Evolutionary conservation across 139 green algal species (phyloP), one percentile per base, ranked within the genome.

Genomic region (Chlamydomonas urium): DNA sequence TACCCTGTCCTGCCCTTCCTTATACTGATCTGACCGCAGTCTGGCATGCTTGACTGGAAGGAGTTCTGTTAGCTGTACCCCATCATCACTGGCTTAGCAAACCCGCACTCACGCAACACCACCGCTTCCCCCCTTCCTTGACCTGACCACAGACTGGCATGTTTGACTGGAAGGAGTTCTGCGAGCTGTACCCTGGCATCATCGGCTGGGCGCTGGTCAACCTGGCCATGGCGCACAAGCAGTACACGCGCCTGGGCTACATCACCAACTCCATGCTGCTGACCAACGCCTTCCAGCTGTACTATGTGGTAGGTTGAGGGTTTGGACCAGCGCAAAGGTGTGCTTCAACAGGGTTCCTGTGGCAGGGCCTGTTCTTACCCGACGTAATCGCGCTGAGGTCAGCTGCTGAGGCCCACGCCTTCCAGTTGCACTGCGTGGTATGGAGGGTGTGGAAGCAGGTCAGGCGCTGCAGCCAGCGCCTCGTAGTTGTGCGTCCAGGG

Each of bases 111-210:
- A 62, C n/a, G 23, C 53, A 62, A 31, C 53, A 34, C 53, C 53
- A 14, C 53, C 53, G 5, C 19, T 17, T 62, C 38, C 29, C 66
- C 29, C 28, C 38, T 14, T 19, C 23, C 4, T 31, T 70, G 14
- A 24, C 28, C 28, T 68, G 45, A 17, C 45, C 29, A 5, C 60
- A 67, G 63, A 65, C 81, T 5, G 84, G 84, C 29, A n/a, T 35
- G n/a, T 87, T 96, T 23, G 91, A 97, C 75, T 62, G 91, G n/a
- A 97, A 97, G 79, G 89, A 97, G 73, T 97, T 96, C 69, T 96
- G 88, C 66, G 92, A 97, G 86, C 82, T 97, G 48, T 93, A 93
- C 82, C 92, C 92, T 5, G 92, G 90, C 31, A 65, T 95, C 21
- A 93, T 93, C 5, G 90, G 84, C 66, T 86, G 83, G 83, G 71